These are phyloP conservation scores for Tylopilus sp. DNA, from an alignment of 1,284 basidiomycete genomes.

Conservation along the genomic window DNA sequence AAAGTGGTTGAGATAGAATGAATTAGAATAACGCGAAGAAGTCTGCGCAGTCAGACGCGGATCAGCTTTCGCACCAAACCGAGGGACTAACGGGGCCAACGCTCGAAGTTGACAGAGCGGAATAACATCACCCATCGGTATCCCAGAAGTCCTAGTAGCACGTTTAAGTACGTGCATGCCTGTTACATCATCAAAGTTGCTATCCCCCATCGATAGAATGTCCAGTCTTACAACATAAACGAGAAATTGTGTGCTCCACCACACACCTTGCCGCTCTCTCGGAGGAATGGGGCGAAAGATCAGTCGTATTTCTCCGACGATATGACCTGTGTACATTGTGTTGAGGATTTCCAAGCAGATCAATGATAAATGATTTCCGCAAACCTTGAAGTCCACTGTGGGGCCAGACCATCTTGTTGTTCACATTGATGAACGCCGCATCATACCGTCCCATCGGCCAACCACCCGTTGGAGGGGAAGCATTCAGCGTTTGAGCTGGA, in stretches of 20 bases:
- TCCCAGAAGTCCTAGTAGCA: constrained; percentile 21
- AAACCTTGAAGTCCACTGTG: constrained; percentile 36
- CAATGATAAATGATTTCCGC: constrained; percentile 3
- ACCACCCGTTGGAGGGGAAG: constrained; percentile 26
- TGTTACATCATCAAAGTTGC: constrained; percentile 28
- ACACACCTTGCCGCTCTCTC: background rate
- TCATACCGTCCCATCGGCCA: constrained; percentile 37
- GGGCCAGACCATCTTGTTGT: constrained; percentile 31
- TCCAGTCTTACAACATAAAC: constrained; percentile 35
- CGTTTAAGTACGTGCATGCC: constrained; percentile 37
- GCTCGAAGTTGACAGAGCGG: constrained; percentile 33
- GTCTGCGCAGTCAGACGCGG: constrained; percentile 32
- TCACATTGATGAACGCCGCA: constrained; percentile 35
- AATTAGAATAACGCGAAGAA: constrained; percentile 28
- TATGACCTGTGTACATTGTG: constrained; percentile 32
- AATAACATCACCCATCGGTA: constrained; percentile 39
- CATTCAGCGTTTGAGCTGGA: constrained; percentile 37
- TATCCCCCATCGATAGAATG: constrained; percentile 34
- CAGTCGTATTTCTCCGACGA: constrained; percentile 34
- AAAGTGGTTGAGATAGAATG: constrained; percentile 44
- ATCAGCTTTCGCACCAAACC: constrained; percentile 40
- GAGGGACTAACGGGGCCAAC: constrained; percentile 35
- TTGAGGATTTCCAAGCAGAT: background rate
- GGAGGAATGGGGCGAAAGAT: constrained; percentile 33
- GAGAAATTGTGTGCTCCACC: constrained; percentile 18